Base-by-base conservation (phyloP, 768 basidiomycete species). In the Hypsizygus marmoreus region DNA sequence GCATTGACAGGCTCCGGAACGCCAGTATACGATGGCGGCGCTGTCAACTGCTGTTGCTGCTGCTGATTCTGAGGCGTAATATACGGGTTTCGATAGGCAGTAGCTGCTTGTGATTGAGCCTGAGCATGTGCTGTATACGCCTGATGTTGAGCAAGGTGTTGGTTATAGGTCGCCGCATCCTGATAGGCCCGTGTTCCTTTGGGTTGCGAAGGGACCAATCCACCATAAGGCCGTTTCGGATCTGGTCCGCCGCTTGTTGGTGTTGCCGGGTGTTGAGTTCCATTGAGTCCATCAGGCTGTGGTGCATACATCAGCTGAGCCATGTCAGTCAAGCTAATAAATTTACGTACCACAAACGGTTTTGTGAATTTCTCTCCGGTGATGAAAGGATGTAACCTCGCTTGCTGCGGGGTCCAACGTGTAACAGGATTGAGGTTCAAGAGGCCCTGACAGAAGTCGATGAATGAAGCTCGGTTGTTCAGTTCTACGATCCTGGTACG, bases 321-420 rank as follows among this genome's bases (percentile, higher is more conserved):
- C n/a, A n/a, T n/a, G n/a, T n/a, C n/a, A n/a, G n/a, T n/a, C n/a
- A n/a, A n/a, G n/a, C n/a, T n/a, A n/a, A n/a, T n/a, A 31, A 28
- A 32, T 8, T 13, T 36, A 71, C 85, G 62, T 69, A 89, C 91
- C 62, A 82, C 77, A 68, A 87, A 93, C 5, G 91, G 86, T 60
- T 89, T 91, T 5, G 82, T 85, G 61, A 87, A 97, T 62, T 94
- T 95, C 68, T 98, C 97, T 40, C 95, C 95, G 4, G 94, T 97
- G 56, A 99, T 97, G 69, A 98, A 99, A 2, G 97, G 97, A 65
- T 99, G 97, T 59, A 89, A 71, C 39, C 88, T 78, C 29, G 97
- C 97, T 67, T 99, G 95, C 60, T 97, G 93, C 19, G 97, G 95
- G 9, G 95, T 87, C 97, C 97, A 99, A 44, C 97, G 80, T 47